Evolutionary conservation across 441 rosid species (phyloP), one percentile per base, ranked within the genome.

Genomic region (Heliophila coronopifolia): DNA sequence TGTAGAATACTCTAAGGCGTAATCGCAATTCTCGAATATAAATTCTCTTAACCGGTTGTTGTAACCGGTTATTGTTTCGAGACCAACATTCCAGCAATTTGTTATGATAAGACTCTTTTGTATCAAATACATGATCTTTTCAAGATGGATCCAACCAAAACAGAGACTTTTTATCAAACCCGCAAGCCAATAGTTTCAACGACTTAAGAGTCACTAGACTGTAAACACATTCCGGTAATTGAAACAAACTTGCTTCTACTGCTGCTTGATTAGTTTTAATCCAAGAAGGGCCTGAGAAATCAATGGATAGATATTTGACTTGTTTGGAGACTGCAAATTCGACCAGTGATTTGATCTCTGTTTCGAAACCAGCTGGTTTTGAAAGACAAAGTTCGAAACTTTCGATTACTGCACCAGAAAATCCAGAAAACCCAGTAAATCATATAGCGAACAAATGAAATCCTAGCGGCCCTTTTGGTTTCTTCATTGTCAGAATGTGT

Each of bases 1-100:
- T 2, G 8, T 12, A 9, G 10, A 31, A 13, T 6, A 54, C 34
- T 2, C 8, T 2, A 9, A 11, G 3, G 7, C 0, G 2, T 76
- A 71, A n/a, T 43, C 19, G 14, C 83, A 82, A 2, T 72, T 38
- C 12, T 73, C 15, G 12, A 59, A 27, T 0, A 40, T 12, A 36
- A 59, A 1, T 9, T 19, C 39, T 1, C 2, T 40, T 32, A 75
- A 25, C 44, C 31, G 58, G 6, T 9, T 26, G 25, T 50, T 58
- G 2, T 36, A 23, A 0, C 14, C 26, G 7, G 59, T 13, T 9
- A 69, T 28, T 4, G 47, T 35, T 1, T 60, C 40, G 0, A 41
- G 4, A 14, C 49, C 66, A 0, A 72, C 35, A 2, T 54, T 48
- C 77, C 76, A 68, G 49, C 87, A 83, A 9, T 54, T 63, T 5